phyloP scores from a whole-genome alignment of 2,329 filamentous ascomycete genomes.

The Gyromitra esculenta region DNA sequence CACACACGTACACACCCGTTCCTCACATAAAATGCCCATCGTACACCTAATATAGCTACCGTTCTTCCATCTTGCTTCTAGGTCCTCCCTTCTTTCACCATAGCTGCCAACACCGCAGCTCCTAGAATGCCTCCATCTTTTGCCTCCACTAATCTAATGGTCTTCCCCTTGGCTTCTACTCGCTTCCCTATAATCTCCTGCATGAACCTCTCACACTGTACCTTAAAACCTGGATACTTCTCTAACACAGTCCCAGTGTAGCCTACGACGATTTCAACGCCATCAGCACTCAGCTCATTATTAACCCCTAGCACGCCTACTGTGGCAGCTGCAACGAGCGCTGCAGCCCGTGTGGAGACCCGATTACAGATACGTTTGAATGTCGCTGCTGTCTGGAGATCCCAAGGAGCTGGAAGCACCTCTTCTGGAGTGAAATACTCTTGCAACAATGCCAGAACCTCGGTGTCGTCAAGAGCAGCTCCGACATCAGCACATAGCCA shows the following conservation, averaged over 20 bases:
- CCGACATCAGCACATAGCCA: constrained; percentile 68
- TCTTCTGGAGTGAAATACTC: constrained; percentile 42
- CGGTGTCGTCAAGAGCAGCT: constrained; percentile 26
- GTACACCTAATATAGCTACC: not conserved
- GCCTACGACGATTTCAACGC: constrained; percentile 69
- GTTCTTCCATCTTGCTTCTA: constrained; percentile 1
- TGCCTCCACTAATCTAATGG: constrained; percentile 46
- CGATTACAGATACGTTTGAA: constrained; percentile 64
- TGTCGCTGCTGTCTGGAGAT: constrained; percentile 18
- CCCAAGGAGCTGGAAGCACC: constrained; percentile 26
- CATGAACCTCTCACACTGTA: constrained; percentile 71
- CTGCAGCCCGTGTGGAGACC: constrained; percentile 69
- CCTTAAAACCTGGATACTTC: constrained; percentile 75
- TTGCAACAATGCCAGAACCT: constrained; percentile 24
- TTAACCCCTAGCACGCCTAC: constrained; percentile 63
- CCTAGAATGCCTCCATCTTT: constrained; percentile 53
- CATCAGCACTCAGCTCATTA: constrained; percentile 32
- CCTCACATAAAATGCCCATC: constrained; percentile 4
- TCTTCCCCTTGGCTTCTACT: constrained; percentile 59
- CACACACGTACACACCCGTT: not conserved
- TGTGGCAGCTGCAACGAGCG: constrained; percentile 69
- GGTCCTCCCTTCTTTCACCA: constrained; percentile 51
- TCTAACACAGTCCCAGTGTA: constrained; percentile 84
- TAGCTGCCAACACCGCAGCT: constrained; percentile 53
- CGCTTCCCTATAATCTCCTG: constrained; percentile 67